Percentiles rank a stretch among this genome's conserved stretches.
phyloP scores from a whole-genome alignment of 2,329 filamentous ascomycete genomes.

The Akanthomyces lecanii region DNA sequence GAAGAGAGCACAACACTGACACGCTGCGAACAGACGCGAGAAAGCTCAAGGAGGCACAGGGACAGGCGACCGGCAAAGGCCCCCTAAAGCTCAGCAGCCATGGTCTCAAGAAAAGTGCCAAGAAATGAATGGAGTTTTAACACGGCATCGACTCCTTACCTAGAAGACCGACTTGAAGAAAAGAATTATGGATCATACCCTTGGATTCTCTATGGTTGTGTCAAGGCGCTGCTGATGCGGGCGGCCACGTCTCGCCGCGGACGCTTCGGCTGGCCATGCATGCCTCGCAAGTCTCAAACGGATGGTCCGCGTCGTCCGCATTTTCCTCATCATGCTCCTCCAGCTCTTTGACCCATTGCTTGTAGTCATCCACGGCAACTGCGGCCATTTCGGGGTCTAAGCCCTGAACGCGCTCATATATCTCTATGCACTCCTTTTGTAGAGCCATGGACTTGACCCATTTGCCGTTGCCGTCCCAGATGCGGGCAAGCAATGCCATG shows the following conservation, averaged over 20 bases:
- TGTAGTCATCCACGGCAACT: too few relatives aligned
- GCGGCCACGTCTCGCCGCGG: background rate
- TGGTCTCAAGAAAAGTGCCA: constrained; percentile 97
- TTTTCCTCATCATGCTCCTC: background rate
- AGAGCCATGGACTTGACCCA: background rate
- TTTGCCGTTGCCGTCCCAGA: too few relatives aligned
- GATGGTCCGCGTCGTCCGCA: background rate
- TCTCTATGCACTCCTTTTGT: background rate
- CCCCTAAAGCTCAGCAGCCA: constrained; percentile 79
- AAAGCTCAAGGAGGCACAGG: too few relatives aligned
- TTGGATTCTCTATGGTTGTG: too few relatives aligned
- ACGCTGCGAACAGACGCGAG: too few relatives aligned
- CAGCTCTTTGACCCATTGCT: background rate
- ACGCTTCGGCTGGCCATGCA: background rate
- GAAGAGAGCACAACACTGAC: too few relatives aligned
- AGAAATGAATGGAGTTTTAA: constrained; percentile 62
- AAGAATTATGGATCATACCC: too few relatives aligned
- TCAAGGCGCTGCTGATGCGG: too few relatives aligned
- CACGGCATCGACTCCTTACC: too few relatives aligned
- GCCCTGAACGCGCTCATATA: background rate
- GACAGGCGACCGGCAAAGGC: constrained; percentile 71
- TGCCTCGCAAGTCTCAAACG: background rate
- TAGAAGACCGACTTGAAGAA: too few relatives aligned
- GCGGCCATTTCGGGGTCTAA: background rate
- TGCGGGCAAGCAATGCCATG: too few relatives aligned